Base-by-base conservation (phyloP, 2,329 filamentous ascomycete species). In the Myriosclerotinia scirpicola region DNA sequence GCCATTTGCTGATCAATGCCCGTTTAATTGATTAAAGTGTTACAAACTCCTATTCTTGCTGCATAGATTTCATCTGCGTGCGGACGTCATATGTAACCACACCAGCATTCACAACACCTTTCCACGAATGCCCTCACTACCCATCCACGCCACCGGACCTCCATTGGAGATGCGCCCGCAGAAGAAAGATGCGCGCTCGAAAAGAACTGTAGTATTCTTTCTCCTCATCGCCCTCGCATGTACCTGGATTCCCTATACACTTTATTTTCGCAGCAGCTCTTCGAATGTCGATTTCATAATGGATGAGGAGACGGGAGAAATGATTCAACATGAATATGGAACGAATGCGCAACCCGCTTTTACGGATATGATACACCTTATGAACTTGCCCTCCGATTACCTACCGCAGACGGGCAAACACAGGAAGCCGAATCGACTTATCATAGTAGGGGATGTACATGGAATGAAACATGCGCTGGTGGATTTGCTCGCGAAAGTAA, bases 361-460 rank as follows among this genome's bases (percentile, higher is more conserved):
- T 50, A 71, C 69, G 38, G 71, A 75, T 44, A 68, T 73, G 67
- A 73, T 73, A n/a, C 70, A 74, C 42, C 50, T 77, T 1, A 67
- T 72, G 61, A 72, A 76, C 50, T 69, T 77, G 2, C 71, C 74
- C 17, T 53, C 71, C 3, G 67, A 72, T 17, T 73, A 69, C 54
- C 55, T 77, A 1, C 75, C 75, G 1, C 61, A 74, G 38, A 75
- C 71, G 1, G 74, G 75, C 3, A 79, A 79, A 4, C 55, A 73
- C 36, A 67, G 76, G 26, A 79, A 80, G 48, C 73, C 79, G 30
- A 86, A 84, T 64, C 82, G 93, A 22, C 80, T 99, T 34, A 81
- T 98, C 44, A 82, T 98, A 68, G 82, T 98, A 44, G 94, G 95
- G 65, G 95, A 99, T 79, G 92, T 98, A 17, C 94, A 98, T 79